Conservation (phyloP, 2,329 filamentous ascomycete genomes). For the Diaporthe sp. region DNA sequence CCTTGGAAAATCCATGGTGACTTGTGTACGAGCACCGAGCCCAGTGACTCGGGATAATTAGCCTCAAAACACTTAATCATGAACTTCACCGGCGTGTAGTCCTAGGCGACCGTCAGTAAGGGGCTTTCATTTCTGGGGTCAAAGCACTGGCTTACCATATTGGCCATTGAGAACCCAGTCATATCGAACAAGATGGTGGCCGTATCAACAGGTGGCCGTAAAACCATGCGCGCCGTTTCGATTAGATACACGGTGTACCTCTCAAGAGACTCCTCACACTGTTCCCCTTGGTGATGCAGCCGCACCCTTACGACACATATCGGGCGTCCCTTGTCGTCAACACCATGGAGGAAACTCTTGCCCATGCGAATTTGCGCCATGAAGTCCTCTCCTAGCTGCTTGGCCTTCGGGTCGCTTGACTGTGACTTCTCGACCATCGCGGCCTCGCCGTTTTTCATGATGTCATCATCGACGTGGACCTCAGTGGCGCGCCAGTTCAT, state of each 20-base stretch:
- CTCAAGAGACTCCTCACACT: conserved; percentile 86
- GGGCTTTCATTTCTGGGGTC: not conserved
- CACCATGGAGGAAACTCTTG: conserved; percentile 92
- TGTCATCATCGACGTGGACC: conserved; percentile 89
- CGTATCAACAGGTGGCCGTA: conserved; percentile 87
- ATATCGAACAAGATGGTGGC: conserved; percentile 98
- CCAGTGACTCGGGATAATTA: conserved; percentile 95
- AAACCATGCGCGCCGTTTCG: conserved; percentile 89
- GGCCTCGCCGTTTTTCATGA: conserved; percentile 83
- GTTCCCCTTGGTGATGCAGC: conserved; percentile 85
- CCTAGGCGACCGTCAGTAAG: conserved; percentile 60
- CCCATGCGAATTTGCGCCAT: conserved; percentile 87
- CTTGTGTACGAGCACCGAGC: conserved; percentile 92
- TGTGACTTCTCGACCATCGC: conserved; percentile 74
- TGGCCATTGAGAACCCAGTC: conserved; percentile 92
- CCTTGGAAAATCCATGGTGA: conserved; percentile 97
- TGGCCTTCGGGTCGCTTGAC: conserved; percentile 67
- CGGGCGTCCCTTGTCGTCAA: conserved; percentile 86
- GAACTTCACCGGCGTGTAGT: conserved; percentile 97
- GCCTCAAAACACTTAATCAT: conserved; percentile 99
- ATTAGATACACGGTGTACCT: conserved; percentile 94
- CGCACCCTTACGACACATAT: conserved; percentile 89
- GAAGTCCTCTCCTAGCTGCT: conserved; percentile 82
- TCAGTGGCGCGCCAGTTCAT: conserved; percentile 91
- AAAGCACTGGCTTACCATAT: conserved; percentile 77